A percentile compares a stretch with the other conserved stretches of the same genome.
These are phyloP conservation scores for Tulasnella sp. DNA, from an alignment of 768 basidiomycete species.

Conservation along the genomic window DNA sequence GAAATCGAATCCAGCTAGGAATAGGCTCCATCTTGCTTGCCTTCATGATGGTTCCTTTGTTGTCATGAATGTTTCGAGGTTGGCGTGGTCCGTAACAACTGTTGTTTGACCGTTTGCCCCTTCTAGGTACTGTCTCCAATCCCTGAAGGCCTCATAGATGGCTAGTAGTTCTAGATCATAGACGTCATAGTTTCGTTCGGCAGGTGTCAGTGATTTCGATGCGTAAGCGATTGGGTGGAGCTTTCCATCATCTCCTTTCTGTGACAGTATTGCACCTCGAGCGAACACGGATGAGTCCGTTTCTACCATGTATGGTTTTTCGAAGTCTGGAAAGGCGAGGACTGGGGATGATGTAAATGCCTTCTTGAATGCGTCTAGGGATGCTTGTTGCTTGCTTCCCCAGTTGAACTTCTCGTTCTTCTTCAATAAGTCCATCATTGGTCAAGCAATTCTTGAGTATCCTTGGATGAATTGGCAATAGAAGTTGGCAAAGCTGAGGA, in stretches of 20 bases:
- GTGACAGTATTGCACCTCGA: background rate
- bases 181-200: conserved; percentile 19
- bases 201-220: background rate
- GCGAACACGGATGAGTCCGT: background rate
- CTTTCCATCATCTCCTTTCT: background rate
- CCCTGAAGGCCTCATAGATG: conserved; percentile 17
- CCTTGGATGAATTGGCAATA: conserved; percentile 23
- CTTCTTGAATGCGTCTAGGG: background rate
- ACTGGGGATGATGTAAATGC: background rate
- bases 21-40: background rate
- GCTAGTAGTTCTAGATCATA: conserved; percentile 21
- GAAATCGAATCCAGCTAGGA: background rate
- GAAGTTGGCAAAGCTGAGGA: conserved; percentile 26
- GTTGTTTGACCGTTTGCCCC: background rate
- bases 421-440: background rate
- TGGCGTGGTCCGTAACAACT: conserved; percentile 17
- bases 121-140: background rate
- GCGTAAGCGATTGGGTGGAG: background rate
- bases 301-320: conserved; percentile 8
- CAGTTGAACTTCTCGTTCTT: background rate
- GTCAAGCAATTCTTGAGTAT: conserved; percentile 17
- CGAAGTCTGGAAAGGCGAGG: conserved; percentile 16
- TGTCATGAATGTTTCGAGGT: conserved; percentile 17
- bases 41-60: conserved; percentile 15
- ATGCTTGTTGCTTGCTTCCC: background rate